Evolutionary conservation across 2,329 filamentous ascomycete genomes (phyloP).

Genomic region (Claviceps maximensis): DNA sequence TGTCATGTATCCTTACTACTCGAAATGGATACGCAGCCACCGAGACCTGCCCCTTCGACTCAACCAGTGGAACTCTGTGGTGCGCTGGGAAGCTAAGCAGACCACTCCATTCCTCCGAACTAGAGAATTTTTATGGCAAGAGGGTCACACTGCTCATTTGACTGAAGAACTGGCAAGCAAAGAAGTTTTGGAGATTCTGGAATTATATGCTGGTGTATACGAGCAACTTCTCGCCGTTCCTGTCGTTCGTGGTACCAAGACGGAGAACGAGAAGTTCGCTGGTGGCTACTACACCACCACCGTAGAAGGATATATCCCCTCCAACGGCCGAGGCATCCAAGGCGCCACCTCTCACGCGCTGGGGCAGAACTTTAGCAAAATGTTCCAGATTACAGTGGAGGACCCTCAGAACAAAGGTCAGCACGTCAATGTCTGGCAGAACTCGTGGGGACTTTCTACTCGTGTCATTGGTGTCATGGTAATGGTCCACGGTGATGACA

Average conservation of each 20-base stretch:
- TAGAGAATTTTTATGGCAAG: constrained; percentile 95
- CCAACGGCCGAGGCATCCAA: constrained; percentile 92
- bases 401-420: constrained; percentile 72
- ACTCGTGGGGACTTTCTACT: constrained; percentile 96
- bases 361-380: constrained; percentile 97
- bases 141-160: constrained; percentile 82
- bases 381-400: constrained; percentile 97
- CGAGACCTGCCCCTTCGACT: constrained; percentile 85
- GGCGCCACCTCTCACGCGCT: constrained; percentile 89
- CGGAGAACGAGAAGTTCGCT: constrained; percentile 95
- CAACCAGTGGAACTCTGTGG: constrained; percentile 92
- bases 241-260: constrained; percentile 87
- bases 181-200: constrained; percentile 86
- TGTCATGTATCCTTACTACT: constrained; percentile 93
- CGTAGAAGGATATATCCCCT: constrained; percentile 90
- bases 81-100: constrained; percentile 97
- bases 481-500: constrained; percentile 94
- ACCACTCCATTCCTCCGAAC: constrained; percentile 77
- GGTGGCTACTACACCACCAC: constrained; percentile 95
- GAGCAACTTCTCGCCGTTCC: constrained; percentile 89
- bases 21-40: constrained; percentile 94
- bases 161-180: constrained; percentile 68
- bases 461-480: constrained; percentile 98
- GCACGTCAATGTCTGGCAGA: constrained; percentile 88
- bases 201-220: constrained; percentile 85